These are phyloP conservation scores for Globisporangium paroecandrum DNA, from an alignment of 352 stramenopile genomes.

Conservation along the genomic window DNA sequence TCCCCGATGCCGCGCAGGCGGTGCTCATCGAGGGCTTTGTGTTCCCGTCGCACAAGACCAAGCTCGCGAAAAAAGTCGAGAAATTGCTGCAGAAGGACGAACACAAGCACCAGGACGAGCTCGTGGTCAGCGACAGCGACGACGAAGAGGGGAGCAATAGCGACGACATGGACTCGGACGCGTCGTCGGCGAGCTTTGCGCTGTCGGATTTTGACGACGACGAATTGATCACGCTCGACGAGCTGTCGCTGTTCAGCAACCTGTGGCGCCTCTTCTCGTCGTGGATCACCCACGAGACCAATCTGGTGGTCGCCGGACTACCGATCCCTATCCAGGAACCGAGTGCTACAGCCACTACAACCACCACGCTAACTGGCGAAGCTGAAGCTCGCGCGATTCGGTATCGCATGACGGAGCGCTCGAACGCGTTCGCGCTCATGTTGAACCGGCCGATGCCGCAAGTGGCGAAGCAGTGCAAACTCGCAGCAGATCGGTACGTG, in stretches of 20 bases:
- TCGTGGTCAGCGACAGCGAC: constrained; percentile 75
- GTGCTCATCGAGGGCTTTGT: constrained; percentile 82
- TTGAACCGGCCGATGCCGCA: constrained; percentile 48
- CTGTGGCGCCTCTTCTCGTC: constrained; percentile 65
- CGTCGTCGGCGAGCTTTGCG: constrained; percentile 54
- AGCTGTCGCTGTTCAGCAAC: constrained; percentile 68
- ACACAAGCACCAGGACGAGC: constrained; percentile 41
- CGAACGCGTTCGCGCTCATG: constrained; percentile 67
- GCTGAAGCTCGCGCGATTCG: constrained; percentile 39
- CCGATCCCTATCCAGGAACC: constrained; percentile 22
- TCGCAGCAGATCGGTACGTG: constrained; percentile 48
- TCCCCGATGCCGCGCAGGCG: constrained; percentile 52
- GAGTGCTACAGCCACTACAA: background rate
- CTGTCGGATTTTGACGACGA: constrained; percentile 72
- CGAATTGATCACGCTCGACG: constrained; percentile 61
- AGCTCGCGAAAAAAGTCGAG: constrained; percentile 71
- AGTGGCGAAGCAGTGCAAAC: constrained; percentile 44
- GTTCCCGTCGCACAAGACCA: constrained; percentile 78
- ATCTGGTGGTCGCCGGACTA: constrained; percentile 41
- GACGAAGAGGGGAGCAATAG: constrained; percentile 26
- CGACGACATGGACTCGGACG: constrained; percentile 32
- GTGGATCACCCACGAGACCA: constrained; percentile 76
- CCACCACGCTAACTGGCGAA: constrained; percentile 18
- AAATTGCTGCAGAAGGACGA: constrained; percentile 30
- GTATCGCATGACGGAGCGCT: constrained; percentile 56